phyloP scores from a whole-genome alignment of 768 basidiomycete genomes.

The Tricholoma bakamatsutake region DNA sequence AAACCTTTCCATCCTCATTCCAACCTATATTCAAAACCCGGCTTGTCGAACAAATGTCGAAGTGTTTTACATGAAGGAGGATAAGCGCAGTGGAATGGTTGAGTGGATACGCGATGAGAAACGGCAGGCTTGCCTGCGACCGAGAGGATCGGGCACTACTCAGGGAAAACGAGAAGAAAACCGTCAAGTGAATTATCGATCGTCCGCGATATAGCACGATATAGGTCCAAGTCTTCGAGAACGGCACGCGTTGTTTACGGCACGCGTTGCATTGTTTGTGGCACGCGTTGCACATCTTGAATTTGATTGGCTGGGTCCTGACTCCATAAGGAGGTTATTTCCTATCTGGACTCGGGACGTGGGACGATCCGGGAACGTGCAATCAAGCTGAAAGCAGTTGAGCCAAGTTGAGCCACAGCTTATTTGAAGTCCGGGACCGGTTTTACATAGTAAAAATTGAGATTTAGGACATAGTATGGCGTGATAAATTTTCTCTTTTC shows the following conservation, averaged over 20 bases:
- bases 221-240: background rate
- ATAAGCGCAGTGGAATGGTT: background rate
- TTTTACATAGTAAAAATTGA: too few species aligned
- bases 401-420: background rate
- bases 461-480: too few species aligned
- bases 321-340: slow-evolving; percentile 60
- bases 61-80: background rate
- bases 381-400: background rate
- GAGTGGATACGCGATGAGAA: background rate
- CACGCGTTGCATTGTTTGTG: background rate
- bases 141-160: background rate
- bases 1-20: background rate
- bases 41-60: background rate
- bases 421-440: background rate
- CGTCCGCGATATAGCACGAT: background rate
- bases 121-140: background rate
- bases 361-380: background rate
- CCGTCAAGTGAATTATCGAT: background rate
- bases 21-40: background rate
- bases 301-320: background rate
- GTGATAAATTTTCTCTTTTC: background rate
- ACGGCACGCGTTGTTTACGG: background rate
- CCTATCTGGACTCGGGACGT: background rate
- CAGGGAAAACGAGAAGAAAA: background rate
- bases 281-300: background rate